These are phyloP conservation scores for Wickerhamiella cacticola DNA, from an alignment of 805 yeast species.

Conservation along the genomic window DNA sequence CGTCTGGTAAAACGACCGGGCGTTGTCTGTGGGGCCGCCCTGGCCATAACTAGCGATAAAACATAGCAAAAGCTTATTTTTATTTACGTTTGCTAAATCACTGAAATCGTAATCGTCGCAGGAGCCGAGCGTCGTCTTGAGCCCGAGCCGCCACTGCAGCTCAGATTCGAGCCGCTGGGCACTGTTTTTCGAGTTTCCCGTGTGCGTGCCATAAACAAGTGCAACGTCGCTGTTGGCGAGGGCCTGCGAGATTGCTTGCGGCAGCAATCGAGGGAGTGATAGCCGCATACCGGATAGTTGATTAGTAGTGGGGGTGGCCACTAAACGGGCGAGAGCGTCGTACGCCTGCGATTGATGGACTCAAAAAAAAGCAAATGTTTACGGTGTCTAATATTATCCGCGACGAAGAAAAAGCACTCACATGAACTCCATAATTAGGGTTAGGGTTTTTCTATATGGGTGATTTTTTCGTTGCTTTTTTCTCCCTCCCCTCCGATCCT, in stretches of 20 bases:
- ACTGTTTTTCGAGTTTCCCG: constrained; percentile 82
- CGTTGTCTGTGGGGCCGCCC: constrained; percentile 80
- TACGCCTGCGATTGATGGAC: too few relatives aligned
- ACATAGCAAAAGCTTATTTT: constrained; percentile 42
- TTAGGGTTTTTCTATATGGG: too few relatives aligned
- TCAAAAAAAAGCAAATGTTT: too few relatives aligned
- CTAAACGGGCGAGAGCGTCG: too few relatives aligned
- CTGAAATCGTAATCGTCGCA: constrained; percentile 62
- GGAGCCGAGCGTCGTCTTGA: constrained; percentile 57
- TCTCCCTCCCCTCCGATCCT: too few relatives aligned
- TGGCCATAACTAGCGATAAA: constrained; percentile 76
- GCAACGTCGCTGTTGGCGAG: constrained; percentile 31
- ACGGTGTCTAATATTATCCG: too few relatives aligned
- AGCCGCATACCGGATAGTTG: background rate
- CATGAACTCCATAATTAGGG: too few relatives aligned
- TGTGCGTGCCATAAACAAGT: constrained; percentile 69
- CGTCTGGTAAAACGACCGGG: constrained; percentile 35
- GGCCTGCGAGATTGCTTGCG: background rate
- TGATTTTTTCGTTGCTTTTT: too few relatives aligned
- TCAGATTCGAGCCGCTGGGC: constrained; percentile 71
- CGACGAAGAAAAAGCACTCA: too few relatives aligned
- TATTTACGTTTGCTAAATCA: constrained; percentile 43
- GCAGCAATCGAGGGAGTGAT: background rate
- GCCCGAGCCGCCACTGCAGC: constrained; percentile 54
- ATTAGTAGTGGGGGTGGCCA: too few relatives aligned